A percentile compares a stretch with the other conserved stretches of the same genome.
Evolutionary conservation across 2,329 filamentous ascomycete genomes (phyloP).

Genomic region (Penicillium brevicompactum): DNA sequence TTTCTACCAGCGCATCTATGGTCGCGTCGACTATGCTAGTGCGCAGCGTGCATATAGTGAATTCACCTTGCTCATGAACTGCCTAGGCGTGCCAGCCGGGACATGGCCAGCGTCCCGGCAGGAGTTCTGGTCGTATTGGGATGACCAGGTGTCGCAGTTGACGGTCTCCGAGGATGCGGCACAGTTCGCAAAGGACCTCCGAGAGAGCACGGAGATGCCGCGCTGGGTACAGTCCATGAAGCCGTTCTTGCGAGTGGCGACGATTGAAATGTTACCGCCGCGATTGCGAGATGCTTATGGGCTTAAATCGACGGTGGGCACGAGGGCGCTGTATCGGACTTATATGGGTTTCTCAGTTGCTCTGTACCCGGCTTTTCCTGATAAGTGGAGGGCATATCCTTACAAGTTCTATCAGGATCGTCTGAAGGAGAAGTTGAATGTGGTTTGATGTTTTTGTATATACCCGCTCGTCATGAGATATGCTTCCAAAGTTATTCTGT

Average conservation of each 20-base stretch:
- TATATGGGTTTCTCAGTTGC: constrained; percentile 36
- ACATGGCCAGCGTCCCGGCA: constrained; percentile 34
- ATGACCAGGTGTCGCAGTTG: constrained; percentile 31
- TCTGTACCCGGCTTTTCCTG: constrained; percentile 37
- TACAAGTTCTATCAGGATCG: constrained; percentile 35
- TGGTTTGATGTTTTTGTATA: constrained; percentile 13
- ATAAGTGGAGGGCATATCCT: constrained; percentile 32
- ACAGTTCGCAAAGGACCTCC: constrained; percentile 32
- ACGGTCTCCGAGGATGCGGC: constrained; percentile 33
- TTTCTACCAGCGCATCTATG: constrained; percentile 41
- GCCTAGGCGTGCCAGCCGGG: constrained; percentile 29
- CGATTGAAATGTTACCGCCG: constrained; percentile 39
- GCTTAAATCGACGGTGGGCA: constrained; percentile 29
- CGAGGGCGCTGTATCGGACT: constrained; percentile 31
- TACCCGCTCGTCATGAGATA: constrained; percentile 10
- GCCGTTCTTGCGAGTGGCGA: constrained; percentile 33
- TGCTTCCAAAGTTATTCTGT: neutral
- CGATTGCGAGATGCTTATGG: constrained; percentile 36
- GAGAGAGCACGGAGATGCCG: constrained; percentile 28
- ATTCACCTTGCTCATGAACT: constrained; percentile 31
- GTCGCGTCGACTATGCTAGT: constrained; percentile 32
- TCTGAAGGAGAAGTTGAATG: constrained; percentile 30
- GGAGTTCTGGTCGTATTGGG: constrained; percentile 42
- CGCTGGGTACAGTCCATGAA: constrained; percentile 33
- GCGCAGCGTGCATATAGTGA: constrained; percentile 36